These are phyloP conservation scores for Paecilomyces formosus DNA, from an alignment of 2,329 filamentous ascomycete genomes.

Conservation along the genomic window DNA sequence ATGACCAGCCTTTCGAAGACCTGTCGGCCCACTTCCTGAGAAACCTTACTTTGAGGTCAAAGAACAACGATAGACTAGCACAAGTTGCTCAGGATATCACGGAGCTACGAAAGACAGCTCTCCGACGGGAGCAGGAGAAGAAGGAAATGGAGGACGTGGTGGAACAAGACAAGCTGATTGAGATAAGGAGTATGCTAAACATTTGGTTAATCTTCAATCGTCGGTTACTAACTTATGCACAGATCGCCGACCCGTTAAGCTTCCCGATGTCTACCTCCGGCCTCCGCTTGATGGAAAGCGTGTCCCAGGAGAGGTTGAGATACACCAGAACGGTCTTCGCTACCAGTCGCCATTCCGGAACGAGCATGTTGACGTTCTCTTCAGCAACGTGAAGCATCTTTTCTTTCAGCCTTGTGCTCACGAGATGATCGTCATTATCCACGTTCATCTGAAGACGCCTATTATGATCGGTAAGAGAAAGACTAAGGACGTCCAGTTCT, in stretches of 20 bases:
- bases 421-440: constrained; percentile 95
- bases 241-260: constrained; percentile 81
- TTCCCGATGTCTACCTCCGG: constrained; percentile 92
- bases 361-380: constrained; percentile 86
- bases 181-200: constrained; percentile 70
- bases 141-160: constrained; percentile 99
- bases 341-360: constrained; percentile 77
- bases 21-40: constrained; percentile 91
- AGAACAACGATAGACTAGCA: constrained; percentile 78
- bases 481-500: constrained; percentile 98
- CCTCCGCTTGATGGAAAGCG: constrained; percentile 95
- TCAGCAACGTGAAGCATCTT: constrained; percentile 96
- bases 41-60: constrained; percentile 89
- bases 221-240: constrained; percentile 33
- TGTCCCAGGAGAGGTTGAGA: constrained; percentile 90
- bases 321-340: constrained; percentile 97
- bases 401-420: constrained; percentile 98
- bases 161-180: constrained; percentile 93
- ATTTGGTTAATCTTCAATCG: not conserved
- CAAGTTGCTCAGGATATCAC: constrained; percentile 90
- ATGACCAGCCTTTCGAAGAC: constrained; percentile 97
- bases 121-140: constrained; percentile 94
- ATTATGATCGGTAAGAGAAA: constrained; percentile 99
- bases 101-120: constrained; percentile 87
- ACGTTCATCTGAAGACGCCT: constrained; percentile 94